Conservation (phyloP, 73 alveolate species). For the Stentor roeselii region DNA sequence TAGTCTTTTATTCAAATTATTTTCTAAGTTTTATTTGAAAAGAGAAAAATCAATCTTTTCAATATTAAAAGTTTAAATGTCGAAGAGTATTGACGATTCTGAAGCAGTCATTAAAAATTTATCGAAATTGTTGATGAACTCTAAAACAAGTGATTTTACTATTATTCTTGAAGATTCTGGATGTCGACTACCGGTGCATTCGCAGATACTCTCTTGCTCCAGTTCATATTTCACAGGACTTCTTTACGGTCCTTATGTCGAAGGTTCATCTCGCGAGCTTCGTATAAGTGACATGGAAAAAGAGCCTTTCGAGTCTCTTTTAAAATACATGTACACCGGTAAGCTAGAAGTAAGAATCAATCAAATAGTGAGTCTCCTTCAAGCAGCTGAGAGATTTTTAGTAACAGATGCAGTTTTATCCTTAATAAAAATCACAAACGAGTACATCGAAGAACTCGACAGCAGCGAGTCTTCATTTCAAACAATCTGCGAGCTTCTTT, state of each 20-base stretch:
- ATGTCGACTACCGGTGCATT: constrained; percentile 43
- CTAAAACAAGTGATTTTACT: constrained; percentile 47
- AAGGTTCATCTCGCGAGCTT: constrained; percentile 39
- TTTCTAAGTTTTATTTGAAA: too few species aligned
- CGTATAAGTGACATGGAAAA: constrained; percentile 40
- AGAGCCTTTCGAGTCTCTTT: constrained; percentile 32
- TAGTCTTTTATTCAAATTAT: too few species aligned
- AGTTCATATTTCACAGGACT: constrained; percentile 41
- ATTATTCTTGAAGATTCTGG: constrained; percentile 45
- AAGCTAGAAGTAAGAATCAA: constrained; percentile 32
- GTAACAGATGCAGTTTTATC: constrained; percentile 43
- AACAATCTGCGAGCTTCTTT: constrained; percentile 30
- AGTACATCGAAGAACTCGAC: constrained; percentile 36
- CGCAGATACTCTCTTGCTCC: constrained; percentile 44
- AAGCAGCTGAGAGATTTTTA: constrained; percentile 49
- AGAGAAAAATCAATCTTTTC: too few species aligned
- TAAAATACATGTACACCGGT: constrained; percentile 50
- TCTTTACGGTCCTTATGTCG: constrained; percentile 59
- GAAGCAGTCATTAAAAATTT: too few species aligned
- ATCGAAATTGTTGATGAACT: too few species aligned
- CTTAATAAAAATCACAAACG: constrained; percentile 40
- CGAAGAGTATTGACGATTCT: too few species aligned
- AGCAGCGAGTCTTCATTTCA: constrained; percentile 16
- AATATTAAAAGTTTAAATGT: too few species aligned
- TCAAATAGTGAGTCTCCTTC: constrained; percentile 40